Conservation (phyloP, 306 rosid genomes). For the Citrullus mucosospermus region DNA sequence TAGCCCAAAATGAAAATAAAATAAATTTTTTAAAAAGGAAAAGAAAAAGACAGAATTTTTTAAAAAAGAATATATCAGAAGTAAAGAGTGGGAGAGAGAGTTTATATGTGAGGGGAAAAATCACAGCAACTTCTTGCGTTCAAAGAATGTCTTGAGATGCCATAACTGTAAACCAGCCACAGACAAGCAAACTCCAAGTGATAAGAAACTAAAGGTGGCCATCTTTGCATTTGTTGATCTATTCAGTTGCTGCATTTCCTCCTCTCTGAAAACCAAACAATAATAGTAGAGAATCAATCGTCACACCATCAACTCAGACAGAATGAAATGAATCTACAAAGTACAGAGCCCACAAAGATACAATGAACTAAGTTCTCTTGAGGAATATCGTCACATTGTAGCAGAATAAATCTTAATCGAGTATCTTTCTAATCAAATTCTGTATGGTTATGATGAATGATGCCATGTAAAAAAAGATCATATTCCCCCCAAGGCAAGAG, state of each 20-base stretch:
- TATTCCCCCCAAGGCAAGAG: too few relatives aligned
- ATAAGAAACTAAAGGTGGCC: conserved; percentile 69
- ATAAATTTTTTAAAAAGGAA: not conserved
- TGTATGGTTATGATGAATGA: not conserved
- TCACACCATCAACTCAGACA: not conserved
- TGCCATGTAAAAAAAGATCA: not conserved
- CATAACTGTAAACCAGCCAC: conserved; percentile 82
- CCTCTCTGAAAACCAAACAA: conserved; percentile 46
- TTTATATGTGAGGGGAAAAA: not conserved
- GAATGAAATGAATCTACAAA: not conserved
- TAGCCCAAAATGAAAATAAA: not conserved
- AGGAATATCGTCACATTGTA: not conserved
- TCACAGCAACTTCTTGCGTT: conserved; percentile 82
- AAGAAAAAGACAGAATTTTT: not conserved
- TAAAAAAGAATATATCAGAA: not conserved
- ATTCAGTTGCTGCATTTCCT: conserved; percentile 81
- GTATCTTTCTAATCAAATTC: not conserved
- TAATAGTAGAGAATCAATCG: not conserved
- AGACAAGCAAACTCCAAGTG: conserved; percentile 63
- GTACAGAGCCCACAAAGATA: not conserved
- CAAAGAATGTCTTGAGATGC: conserved; percentile 90
- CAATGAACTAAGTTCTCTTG: too few relatives aligned
- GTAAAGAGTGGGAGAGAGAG: not conserved
- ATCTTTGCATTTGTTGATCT: conserved; percentile 55
- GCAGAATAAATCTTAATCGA: not conserved